phyloP scores from a whole-genome alignment of 805 yeast species.

The Cyberlindnera amylophila region DNA sequence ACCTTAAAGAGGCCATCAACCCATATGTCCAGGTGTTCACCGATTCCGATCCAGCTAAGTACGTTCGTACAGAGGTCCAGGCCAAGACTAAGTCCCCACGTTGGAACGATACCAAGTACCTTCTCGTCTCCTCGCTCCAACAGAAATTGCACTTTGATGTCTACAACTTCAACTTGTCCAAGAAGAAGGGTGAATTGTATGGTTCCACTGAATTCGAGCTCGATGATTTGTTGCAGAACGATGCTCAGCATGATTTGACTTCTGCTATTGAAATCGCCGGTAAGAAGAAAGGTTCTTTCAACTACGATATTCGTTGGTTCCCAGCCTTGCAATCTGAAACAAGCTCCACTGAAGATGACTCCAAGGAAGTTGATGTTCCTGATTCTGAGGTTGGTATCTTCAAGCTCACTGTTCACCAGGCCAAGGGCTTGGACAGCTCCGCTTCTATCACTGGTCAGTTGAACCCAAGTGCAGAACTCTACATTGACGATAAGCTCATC shows the following conservation, averaged over 20 bases:
- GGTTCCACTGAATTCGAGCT: conserved; percentile 53
- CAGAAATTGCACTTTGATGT: conserved; percentile 55
- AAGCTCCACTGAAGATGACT: conserved; percentile 24
- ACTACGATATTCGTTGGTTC: conserved; percentile 49
- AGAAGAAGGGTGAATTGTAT: conserved; percentile 49
- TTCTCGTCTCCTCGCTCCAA: conserved; percentile 53
- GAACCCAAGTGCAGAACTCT: conserved; percentile 67
- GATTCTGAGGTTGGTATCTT: conserved; percentile 73
- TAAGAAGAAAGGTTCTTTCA: conserved; percentile 53
- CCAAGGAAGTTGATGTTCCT: conserved; percentile 32
- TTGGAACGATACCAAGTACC: conserved; percentile 62
- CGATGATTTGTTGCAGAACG: conserved; percentile 56
- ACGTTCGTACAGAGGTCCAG: conserved; percentile 52
- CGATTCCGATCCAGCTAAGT: conserved; percentile 41
- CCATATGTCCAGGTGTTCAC: conserved; percentile 53
- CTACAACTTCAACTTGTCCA: conserved; percentile 47
- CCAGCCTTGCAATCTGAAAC: conserved; percentile 28
- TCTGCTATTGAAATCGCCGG: conserved; percentile 36
- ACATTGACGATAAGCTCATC: conserved; percentile 51
- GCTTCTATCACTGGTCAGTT: conserved; percentile 42
- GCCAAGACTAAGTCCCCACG: conserved; percentile 52
- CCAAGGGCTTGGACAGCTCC: conserved; percentile 51
- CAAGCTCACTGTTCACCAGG: conserved; percentile 59
- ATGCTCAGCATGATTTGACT: conserved; percentile 29
- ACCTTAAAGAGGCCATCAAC: conserved; percentile 48